Percentiles rank a stretch among this genome's conserved stretches.
These are phyloP conservation scores for Evernia prunastri DNA, from an alignment of 495 filamentous ascomycete genomes.

Conservation along the genomic window DNA sequence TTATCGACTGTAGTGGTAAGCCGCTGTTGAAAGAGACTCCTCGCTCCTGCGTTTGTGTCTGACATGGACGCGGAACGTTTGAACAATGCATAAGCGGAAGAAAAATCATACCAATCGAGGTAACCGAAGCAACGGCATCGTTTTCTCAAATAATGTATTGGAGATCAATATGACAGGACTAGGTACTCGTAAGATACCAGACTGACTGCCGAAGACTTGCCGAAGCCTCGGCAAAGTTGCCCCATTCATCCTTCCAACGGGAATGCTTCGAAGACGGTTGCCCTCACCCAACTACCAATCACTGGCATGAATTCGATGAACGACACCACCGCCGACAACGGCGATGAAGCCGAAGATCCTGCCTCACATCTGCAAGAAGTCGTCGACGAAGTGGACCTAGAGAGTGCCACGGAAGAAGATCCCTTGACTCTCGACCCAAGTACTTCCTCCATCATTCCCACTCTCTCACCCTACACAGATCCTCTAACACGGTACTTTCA, in stretches of 20 bases:
- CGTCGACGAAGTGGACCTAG: conserved; percentile 14
- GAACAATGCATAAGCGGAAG: too few species aligned
- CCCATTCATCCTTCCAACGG: neutral
- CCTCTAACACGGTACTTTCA: neutral
- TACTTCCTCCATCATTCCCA: conserved; percentile 6
- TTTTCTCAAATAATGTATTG: too few species aligned
- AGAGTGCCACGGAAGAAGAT: conserved; percentile 18
- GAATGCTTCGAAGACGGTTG: neutral
- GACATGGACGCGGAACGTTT: too few species aligned
- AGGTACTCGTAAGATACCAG: neutral
- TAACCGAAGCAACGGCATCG: too few species aligned
- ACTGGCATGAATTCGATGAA: neutral
- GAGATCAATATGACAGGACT: too few species aligned
- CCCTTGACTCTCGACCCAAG: conserved; percentile 22
- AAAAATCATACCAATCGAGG: too few species aligned
- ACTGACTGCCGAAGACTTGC: conserved; percentile 5
- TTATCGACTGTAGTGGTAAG: too few species aligned
- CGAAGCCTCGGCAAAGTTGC: neutral
- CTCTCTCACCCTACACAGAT: neutral
- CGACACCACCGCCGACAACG: neutral
- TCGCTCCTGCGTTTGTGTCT: too few species aligned
- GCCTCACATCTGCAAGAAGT: conserved; percentile 19
- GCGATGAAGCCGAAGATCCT: conserved; percentile 7
- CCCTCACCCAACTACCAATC: neutral
- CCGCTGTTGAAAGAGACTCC: too few species aligned